A percentile compares a stretch with the other conserved stretches of the same genome.
phyloP scores from a whole-genome alignment of 768 basidiomycete species.

The Rhodotorula sphaerocarpa region DNA sequence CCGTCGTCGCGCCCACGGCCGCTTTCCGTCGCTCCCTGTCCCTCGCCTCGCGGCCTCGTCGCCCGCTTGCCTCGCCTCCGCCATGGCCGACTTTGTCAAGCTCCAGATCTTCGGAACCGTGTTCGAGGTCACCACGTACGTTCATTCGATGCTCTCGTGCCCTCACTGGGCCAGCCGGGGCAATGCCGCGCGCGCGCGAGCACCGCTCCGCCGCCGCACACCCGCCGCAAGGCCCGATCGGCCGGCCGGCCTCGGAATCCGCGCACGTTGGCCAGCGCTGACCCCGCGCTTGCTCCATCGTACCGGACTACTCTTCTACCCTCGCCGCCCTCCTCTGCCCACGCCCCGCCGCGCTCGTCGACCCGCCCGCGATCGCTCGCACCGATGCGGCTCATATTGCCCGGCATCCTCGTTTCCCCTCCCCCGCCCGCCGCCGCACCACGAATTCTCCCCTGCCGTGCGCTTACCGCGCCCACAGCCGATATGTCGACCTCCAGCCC shows the following conservation, averaged over 20 bases:
- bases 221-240: too few species aligned
- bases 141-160: not conserved
- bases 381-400: not conserved
- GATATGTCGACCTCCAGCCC: slow-evolving; percentile 98
- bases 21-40: too few species aligned
- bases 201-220: too few species aligned
- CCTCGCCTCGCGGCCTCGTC: not conserved
- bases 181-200: not conserved
- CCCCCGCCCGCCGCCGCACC: too few species aligned
- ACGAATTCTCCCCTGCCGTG: not conserved
- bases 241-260: too few species aligned
- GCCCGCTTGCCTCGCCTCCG: not conserved
- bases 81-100: slow-evolving; percentile 45
- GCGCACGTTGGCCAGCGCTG: not conserved
- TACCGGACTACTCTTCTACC: not conserved
- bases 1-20: too few species aligned
- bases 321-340: too few species aligned
- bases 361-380: not conserved
- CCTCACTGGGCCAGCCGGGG: not conserved
- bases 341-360: not conserved
- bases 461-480: slow-evolving; percentile 47
- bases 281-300: not conserved
- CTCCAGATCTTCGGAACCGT: slow-evolving; percentile 98
- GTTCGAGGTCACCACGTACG: slow-evolving; percentile 61
- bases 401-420: not conserved